Percentiles rank a stretch among this genome's conserved stretches.
These are phyloP conservation scores for Sanghuangporus weigelae DNA, from an alignment of 1,284 basidiomycete species.

Conservation along the genomic window DNA sequence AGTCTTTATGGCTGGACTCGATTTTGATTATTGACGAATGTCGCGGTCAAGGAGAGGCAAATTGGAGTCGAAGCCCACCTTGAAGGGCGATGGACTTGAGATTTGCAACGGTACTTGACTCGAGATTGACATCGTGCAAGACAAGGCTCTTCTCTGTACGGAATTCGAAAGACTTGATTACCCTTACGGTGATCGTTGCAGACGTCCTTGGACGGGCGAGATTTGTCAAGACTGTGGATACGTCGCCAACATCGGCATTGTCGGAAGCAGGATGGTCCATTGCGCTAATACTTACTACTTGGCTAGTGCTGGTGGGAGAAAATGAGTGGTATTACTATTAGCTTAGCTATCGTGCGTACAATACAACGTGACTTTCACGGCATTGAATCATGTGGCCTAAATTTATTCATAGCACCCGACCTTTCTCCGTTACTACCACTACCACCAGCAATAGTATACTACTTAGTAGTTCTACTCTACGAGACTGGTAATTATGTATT, in stretches of 20 bases:
- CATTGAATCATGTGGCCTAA: not conserved
- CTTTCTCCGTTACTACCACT: not conserved
- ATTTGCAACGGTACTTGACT: slow-evolving; percentile 67
- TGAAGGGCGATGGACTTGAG: slow-evolving; percentile 68
- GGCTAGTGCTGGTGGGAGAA: not conserved
- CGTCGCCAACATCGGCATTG: slow-evolving; percentile 25
- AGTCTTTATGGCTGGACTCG: slow-evolving; percentile 56
- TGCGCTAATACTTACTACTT: not conserved
- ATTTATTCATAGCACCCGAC: not conserved
- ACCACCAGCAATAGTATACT: not conserved
- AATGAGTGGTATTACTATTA: not conserved
- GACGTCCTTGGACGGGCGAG: slow-evolving; percentile 60
- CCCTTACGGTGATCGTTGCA: slow-evolving; percentile 82
- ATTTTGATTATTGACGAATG: not conserved
- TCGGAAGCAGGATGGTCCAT: not conserved
- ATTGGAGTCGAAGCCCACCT: slow-evolving; percentile 38
- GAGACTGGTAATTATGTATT: not conserved
- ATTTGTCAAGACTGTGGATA: slow-evolving; percentile 60
- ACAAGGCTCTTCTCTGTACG: slow-evolving; percentile 88
- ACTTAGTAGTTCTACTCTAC: not conserved
- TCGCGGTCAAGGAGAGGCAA: not conserved
- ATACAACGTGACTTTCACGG: not conserved
- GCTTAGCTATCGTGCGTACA: not conserved
- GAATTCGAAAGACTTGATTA: slow-evolving; percentile 95
- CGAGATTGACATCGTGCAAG: slow-evolving; percentile 77